Base-by-base conservation (phyloP, 169 alveolate species). In the Babesia divergens region DNA sequence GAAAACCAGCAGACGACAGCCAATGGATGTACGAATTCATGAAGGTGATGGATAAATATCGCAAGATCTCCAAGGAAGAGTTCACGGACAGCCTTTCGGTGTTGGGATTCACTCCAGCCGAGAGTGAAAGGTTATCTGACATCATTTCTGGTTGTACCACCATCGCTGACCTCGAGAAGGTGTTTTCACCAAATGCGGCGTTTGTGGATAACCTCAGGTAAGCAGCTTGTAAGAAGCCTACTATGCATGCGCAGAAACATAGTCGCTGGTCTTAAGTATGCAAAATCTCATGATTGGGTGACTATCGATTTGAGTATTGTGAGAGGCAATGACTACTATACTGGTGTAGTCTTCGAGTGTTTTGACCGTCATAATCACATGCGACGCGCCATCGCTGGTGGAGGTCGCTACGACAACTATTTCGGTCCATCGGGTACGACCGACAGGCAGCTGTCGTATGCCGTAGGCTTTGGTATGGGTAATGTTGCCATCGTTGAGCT, bases 381-480 rank as follows among this genome's bases (percentile, higher is more conserved):
- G 31, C 32, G 51, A 9, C 35, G 88, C 18, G 81, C 88, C 9
- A 51, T 80, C 20, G 88, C 88, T 14, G 88, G 88, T 13, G 88
- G 88, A 16, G 88, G 88, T 20, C 49, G 86, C 18, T 77, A 77
- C 55, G 86, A 77, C 60, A 66, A 77, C 46, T 77, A 68, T 40
- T 77, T 67, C 32, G 26, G 47, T 16, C 29, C 11, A 3, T 11
- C n/a, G 16, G 38, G 16, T 9, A n/a, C 20, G 2, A 20, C 22
- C 18, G 42, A 77, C 16, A 43, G 69, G 3, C 59, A 50, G 31
- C 67, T 67, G 13, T 20, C 47, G 44, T 55, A 67, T 24, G 42
- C 82, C 16, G 86, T 66, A 29, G 86, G 86, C 20, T 77, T 77
- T 42, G 86, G 82, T 16, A 68, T 77, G 86, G 86, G 86, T 34